Percentiles rank a stretch among this genome's conserved stretches.
Evolutionary conservation across 305 asterid species (phyloP).

Genomic region (Andrographis paniculata): DNA sequence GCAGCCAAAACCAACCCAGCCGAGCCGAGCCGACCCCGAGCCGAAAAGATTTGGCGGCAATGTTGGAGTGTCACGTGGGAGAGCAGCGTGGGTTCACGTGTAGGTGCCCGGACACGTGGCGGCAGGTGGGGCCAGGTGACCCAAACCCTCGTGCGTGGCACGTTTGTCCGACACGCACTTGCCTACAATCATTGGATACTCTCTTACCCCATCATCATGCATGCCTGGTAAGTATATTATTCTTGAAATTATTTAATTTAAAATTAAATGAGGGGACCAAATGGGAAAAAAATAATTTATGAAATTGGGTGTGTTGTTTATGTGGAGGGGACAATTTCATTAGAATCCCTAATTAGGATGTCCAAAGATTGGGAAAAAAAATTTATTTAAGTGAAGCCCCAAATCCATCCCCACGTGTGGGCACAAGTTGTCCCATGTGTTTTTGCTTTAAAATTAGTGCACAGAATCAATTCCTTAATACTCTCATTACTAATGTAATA

Average conservation of each 20-base stretch:
- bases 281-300: background rate
- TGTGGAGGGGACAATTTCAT: background rate
- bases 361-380: background rate
- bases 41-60: no score
- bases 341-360: slow-evolving; percentile 7
- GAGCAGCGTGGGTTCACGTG: slow-evolving; percentile 37
- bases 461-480: slow-evolving; percentile 6
- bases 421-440: slow-evolving; percentile 18
- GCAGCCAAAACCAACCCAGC: no score
- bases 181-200: slow-evolving; percentile 50
- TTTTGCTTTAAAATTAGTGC: slow-evolving; percentile 11
- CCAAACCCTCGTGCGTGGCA: slow-evolving; percentile 33
- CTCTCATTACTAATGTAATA: background rate
- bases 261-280: background rate
- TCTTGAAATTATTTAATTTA: no score
- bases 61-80: no score
- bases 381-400: no score
- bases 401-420: slow-evolving; percentile 18
- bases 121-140: slow-evolving; percentile 30
- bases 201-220: background rate
- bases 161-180: slow-evolving; percentile 39
- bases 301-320: background rate
- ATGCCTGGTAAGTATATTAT: no score
- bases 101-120: slow-evolving; percentile 27
- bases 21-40: no score